Base-by-base conservation (phyloP, 2,329 filamentous ascomycete genomes). In the Aspergillus calidoustus region DNA sequence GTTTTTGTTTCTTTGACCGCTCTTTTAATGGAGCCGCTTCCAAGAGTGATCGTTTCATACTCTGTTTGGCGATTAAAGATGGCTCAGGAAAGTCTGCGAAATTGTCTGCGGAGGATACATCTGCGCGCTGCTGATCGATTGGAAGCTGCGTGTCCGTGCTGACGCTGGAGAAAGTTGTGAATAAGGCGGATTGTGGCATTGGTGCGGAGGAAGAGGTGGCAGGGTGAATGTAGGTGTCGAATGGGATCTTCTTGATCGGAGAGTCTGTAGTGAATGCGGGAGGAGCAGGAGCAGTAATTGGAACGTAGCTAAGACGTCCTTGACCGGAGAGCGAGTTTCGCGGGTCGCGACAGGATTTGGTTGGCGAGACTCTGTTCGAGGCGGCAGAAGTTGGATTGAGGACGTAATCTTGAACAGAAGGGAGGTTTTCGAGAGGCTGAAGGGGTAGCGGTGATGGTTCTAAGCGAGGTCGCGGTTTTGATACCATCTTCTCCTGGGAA, bases 11-110 rank as follows among this genome's bases (percentile, higher is more conserved):
- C 81, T 96, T 96, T 1, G 85, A 80, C 65, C 89, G 83, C 69
- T 94, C 91, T 69, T 89, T 89, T 68, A 91, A 87, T 1, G 89
- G 87, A 4, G 89, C 87, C 4, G 91, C 86, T 56, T 96, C 92
- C 76, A 91, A 84, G 48, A 93, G 80, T 7, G 83, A 81, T 68
- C 91, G 87, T 74, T 87, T 88, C 65, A 80, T 69, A 1, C 77
- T 72, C 9, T 72, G 71, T 64, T 82, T 81, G 66, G 78, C 75
- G 41, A 75, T 73, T 67, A 80, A 81, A 13, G 80, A 74, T 2
- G 79, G 75, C 54, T 82, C 79, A 5, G 80, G 79, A 66, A 82
- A 81, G 59, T 81, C 78, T n/a, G 79, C 77, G 63, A 80, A 79
- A 70, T 75, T 79, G 66, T 79, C 77, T 73, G 71, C 80, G 46